Percentiles rank a stretch among this genome's conserved stretches.
These are phyloP conservation scores for Danielia reshetovae DNA, from an alignment of 805 yeast species.

Conservation along the genomic window DNA sequence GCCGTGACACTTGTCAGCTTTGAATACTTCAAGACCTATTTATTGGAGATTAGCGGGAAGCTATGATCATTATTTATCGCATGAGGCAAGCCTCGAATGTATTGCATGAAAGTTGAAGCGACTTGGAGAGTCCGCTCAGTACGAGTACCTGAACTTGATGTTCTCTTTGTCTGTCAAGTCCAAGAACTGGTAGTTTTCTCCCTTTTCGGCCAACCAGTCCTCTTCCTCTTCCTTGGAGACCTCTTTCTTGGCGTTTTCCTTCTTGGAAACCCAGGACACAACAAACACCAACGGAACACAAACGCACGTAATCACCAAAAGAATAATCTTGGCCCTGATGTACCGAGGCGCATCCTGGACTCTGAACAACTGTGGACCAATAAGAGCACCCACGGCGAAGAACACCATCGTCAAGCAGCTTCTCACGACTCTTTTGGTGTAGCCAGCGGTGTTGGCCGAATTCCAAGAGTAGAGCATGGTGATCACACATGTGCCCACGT, in stretches of 20 bases:
- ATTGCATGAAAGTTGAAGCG: too few relatives aligned
- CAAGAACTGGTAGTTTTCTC: conserved; percentile 42
- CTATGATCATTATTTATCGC: conserved; percentile 2
- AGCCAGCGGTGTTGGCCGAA: conserved; percentile 39
- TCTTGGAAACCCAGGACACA: conserved; percentile 40
- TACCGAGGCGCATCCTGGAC: conserved; percentile 8
- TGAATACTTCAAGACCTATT: conserved; percentile 67
- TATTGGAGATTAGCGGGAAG: conserved; percentile 34
- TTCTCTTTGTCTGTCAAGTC: conserved; percentile 62
- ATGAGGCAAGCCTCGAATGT: too few relatives aligned
- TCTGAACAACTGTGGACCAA: conserved; percentile 21
- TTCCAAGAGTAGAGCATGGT: conserved; percentile 61
- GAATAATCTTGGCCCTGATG: conserved; percentile 6
- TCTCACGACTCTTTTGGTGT: conserved; percentile 19
- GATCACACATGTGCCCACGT: conserved; percentile 56
- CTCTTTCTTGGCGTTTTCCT: conserved; percentile 52
- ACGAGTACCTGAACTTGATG: conserved; percentile 52
- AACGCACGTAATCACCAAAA: conserved; percentile 7
- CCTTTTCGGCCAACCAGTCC: conserved; percentile 9
- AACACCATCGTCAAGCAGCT: conserved; percentile 18
- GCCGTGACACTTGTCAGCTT: conserved; percentile 94
- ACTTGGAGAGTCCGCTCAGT: too few relatives aligned
- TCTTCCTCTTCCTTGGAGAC: conserved; percentile 19
- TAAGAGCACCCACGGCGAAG: conserved; percentile 22
- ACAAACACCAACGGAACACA: conserved; percentile 14